Percentiles rank a stretch among this genome's conserved stretches.
These are phyloP conservation scores for Fraxinus dipetala DNA, from an alignment of 305 asterid genomes.

Conservation along the genomic window DNA sequence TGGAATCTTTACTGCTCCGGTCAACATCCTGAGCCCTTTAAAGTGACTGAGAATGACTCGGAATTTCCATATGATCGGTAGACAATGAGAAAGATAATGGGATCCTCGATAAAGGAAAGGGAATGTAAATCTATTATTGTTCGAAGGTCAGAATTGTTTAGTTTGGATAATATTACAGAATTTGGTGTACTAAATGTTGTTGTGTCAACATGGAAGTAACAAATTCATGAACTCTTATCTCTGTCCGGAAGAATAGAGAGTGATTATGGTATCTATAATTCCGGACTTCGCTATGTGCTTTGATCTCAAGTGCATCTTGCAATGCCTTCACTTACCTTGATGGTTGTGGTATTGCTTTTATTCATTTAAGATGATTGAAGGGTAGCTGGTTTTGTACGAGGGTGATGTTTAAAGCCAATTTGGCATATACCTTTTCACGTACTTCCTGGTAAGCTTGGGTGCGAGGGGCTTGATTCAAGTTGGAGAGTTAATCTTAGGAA, in stretches of 20 bases:
- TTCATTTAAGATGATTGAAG: neutral
- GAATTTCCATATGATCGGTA: slow-evolving; percentile 75
- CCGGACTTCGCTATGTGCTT: neutral
- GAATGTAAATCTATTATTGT: slow-evolving; percentile 9
- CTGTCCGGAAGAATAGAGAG: neutral
- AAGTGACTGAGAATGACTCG: slow-evolving; percentile 69
- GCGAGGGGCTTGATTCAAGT: neutral
- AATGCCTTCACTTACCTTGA: neutral
- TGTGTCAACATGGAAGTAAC: neutral
- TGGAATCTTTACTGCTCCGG: slow-evolving; percentile 89
- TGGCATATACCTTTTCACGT: neutral
- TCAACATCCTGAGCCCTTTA: slow-evolving; percentile 76
- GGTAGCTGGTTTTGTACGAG: neutral
- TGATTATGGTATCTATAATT: neutral
- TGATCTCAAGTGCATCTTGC: neutral
- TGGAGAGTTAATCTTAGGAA: neutral
- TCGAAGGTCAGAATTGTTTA: slow-evolving; percentile 21
- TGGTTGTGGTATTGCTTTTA: neutral
- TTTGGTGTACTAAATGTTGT: slow-evolving; percentile 4
- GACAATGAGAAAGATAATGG: slow-evolving; percentile 24
- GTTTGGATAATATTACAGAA: slow-evolving; percentile 12
- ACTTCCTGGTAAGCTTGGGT: neutral
- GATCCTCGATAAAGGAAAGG: slow-evolving; percentile 48
- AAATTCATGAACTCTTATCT: neutral
- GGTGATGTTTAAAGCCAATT: neutral